Evolutionary conservation across 331 rosid genomes (phyloP).

Genomic region (Cydonia oblonga): DNA sequence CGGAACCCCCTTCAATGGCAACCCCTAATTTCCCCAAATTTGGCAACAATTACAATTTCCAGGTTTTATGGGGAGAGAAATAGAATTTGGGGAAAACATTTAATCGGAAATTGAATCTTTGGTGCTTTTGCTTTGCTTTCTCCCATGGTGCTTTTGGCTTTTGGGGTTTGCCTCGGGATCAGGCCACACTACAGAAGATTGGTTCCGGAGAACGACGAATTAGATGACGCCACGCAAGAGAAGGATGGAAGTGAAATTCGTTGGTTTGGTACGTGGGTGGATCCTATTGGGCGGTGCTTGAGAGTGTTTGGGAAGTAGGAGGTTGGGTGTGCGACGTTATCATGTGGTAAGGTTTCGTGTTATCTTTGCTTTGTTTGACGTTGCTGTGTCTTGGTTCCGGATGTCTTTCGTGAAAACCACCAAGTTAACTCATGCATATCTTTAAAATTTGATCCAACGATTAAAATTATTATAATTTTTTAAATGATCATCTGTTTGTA

Average conservation of each 20-base stretch:
- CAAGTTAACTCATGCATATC: accelerated
- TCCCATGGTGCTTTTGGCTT: neutral
- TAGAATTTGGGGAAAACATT: neutral
- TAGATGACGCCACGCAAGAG: neutral
- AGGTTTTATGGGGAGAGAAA: neutral
- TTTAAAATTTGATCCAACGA: too few relatives aligned
- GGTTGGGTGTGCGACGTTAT: neutral
- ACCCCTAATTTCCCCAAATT: neutral
- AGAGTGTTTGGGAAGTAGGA: neutral
- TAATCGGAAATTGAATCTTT: neutral
- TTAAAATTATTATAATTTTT: too few relatives aligned
- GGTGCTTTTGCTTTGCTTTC: neutral
- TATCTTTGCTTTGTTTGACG: neutral
- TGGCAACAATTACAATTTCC: neutral
- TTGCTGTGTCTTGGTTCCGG: too few relatives aligned
- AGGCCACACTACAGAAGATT: neutral
- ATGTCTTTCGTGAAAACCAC: accelerated
- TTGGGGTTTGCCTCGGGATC: neutral
- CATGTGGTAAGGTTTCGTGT: neutral
- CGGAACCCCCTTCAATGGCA: neutral
- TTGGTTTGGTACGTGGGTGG: neutral
- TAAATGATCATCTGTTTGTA: accelerated
- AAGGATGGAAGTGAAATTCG: neutral
- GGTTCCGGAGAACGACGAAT: neutral
- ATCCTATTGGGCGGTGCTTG: neutral